These are phyloP conservation scores for Psidium guajava DNA, from an alignment of 345 rosid species.

Conservation along the genomic window DNA sequence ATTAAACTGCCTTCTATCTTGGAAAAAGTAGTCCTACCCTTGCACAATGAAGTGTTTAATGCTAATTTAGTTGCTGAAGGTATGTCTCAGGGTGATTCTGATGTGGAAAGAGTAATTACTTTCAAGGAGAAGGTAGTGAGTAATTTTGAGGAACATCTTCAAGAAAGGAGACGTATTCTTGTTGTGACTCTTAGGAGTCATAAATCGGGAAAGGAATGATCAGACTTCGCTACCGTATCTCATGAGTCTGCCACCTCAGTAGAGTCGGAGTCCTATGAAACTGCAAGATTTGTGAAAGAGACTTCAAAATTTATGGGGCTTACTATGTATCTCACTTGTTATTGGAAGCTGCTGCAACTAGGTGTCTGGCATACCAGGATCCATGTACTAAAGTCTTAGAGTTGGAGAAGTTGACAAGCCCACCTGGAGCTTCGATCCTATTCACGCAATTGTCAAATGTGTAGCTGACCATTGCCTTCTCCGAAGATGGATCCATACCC, in stretches of 20 bases:
- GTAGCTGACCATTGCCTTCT: no score
- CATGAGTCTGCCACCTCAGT: conserved; percentile 21
- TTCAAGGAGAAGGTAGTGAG: conserved; percentile 45
- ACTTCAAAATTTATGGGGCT: conserved; percentile 75
- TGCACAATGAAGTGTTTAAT: conserved; percentile 27
- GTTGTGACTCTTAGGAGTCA: conserved; percentile 92
- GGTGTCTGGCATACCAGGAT: conserved; percentile 31
- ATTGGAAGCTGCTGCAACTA: conserved; percentile 52
- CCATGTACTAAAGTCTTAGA: conserved; percentile 51
- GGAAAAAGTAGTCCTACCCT: conserved; percentile 25
- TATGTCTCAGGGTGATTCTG: conserved; percentile 29
- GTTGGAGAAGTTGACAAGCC: conserved; percentile 81
- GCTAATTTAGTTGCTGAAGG: conserved; percentile 19
- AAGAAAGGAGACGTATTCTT: conserved; percentile 94
- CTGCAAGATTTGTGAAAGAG: conserved; percentile 48
- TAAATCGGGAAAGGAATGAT: conserved; percentile 84
- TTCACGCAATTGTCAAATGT: no score
- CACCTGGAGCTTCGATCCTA: no score
- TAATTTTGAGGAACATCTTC: conserved; percentile 63
- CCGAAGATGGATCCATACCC: no score
- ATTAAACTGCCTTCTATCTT: conserved; percentile 32
- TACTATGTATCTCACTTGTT: conserved; percentile 88
- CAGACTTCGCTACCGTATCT: conserved; percentile 38
- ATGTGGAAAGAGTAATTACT: conserved; percentile 27
- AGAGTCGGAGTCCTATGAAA: conserved; percentile 33